phyloP scores from a whole-genome alignment of 805 yeast genomes.

The Candida tallmaniae region DNA sequence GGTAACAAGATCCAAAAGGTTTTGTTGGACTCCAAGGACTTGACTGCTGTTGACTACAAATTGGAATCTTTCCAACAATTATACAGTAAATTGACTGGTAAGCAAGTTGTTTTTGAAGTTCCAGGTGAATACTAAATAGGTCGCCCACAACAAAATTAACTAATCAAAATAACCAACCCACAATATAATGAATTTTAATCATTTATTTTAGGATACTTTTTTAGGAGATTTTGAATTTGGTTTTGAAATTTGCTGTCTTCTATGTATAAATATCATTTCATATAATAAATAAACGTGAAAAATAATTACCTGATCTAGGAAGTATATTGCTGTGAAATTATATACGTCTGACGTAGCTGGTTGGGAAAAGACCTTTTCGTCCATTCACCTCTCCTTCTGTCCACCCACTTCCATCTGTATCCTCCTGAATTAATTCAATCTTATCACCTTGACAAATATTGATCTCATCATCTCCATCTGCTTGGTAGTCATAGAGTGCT shows the following conservation, averaged over 20 bases:
- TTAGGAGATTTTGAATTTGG: not conserved
- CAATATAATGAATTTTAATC: slow-evolving; percentile 1
- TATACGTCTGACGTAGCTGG: slow-evolving; percentile 55
- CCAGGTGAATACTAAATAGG: slow-evolving; percentile 32
- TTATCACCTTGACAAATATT: slow-evolving; percentile 68
- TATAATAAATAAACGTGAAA: slow-evolving; percentile 10
- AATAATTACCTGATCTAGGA: slow-evolving; percentile 1
- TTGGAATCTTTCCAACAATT: slow-evolving; percentile 98
- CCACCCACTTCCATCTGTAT: slow-evolving; percentile 83
- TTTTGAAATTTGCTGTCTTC: not conserved
- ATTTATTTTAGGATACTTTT: slow-evolving; percentile 2
- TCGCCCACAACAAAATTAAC: too few species aligned
- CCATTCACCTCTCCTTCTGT: slow-evolving; percentile 72
- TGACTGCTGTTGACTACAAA: slow-evolving; percentile 95
- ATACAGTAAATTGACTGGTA: slow-evolving; percentile 98
- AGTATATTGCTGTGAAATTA: slow-evolving; percentile 10
- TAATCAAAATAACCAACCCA: not conserved
- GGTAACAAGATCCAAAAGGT: slow-evolving; percentile 98
- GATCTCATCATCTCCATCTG: slow-evolving; percentile 79
- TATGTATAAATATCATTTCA: slow-evolving; percentile 10
- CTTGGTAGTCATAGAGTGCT: slow-evolving; percentile 71
- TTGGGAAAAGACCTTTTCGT: slow-evolving; percentile 48
- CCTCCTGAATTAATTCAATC: slow-evolving; percentile 55
- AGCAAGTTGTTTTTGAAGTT: slow-evolving; percentile 98
- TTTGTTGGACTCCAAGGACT: slow-evolving; percentile 96